phyloP scores from a whole-genome alignment of 2,329 filamentous ascomycete species.

The Penicillium freii region DNA sequence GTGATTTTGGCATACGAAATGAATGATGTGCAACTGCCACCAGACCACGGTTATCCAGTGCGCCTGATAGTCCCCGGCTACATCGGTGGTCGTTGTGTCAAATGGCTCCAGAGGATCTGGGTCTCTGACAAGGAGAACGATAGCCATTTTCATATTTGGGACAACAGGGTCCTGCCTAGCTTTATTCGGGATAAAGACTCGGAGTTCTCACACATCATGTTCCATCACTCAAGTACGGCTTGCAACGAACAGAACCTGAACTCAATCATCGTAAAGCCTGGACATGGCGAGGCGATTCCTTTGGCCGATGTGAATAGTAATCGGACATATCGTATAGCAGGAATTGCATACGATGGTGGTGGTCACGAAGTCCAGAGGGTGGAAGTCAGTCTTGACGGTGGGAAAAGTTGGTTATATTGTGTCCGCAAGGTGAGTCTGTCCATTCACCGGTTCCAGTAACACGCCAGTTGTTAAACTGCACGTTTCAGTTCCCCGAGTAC shows the following conservation, averaged over 20 bases:
- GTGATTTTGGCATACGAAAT: conserved; percentile 70
- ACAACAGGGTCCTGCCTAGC: not conserved
- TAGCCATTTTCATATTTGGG: not conserved
- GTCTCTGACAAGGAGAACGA: not conserved
- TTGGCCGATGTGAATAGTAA: too few species aligned
- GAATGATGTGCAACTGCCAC: conserved; percentile 64
- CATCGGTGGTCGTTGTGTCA: conserved; percentile 64
- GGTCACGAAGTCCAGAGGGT: too few species aligned
- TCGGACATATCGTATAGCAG: too few species aligned
- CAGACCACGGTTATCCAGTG: conserved; percentile 65
- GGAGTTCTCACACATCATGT: not conserved
- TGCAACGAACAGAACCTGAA: not conserved
- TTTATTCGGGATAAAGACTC: not conserved
- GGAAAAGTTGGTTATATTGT: too few species aligned
- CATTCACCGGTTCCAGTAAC: too few species aligned
- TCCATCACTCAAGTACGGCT: not conserved
- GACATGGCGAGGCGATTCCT: not conserved
- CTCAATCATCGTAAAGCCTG: not conserved
- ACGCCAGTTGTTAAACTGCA: too few species aligned
- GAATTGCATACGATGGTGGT: too few species aligned
- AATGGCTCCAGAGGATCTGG: conserved; percentile 50
- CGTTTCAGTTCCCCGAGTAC: too few species aligned
- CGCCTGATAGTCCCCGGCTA: conserved; percentile 64
- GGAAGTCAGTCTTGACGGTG: too few species aligned
- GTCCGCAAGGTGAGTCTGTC: too few species aligned